phyloP scores from a whole-genome alignment of 306 rosid species.

The Vachellia pachyceras region DNA sequence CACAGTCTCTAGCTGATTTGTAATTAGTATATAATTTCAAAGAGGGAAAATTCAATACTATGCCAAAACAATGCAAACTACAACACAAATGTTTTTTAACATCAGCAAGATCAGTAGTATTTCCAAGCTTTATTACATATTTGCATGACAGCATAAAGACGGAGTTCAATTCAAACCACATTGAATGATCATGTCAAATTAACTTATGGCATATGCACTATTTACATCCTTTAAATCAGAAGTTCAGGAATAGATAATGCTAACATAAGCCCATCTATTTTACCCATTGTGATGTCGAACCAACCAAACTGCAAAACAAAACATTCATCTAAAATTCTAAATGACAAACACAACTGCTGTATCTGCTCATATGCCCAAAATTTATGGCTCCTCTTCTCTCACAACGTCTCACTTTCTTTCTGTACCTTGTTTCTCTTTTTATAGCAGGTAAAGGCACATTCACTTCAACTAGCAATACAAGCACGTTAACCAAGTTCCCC shows the following conservation, averaged over 20 bases:
- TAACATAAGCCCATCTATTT: not conserved
- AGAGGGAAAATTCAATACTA: not conserved
- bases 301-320: not conserved
- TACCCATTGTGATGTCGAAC: not conserved
- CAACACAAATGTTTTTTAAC: too few species aligned
- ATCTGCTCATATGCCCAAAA: constrained; percentile 3
- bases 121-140: not conserved
- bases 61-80: not conserved
- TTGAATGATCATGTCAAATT: not conserved
- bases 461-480: constrained; percentile 2
- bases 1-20: not conserved
- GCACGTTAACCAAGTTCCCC: constrained; percentile 22
- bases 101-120: not conserved
- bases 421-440: constrained; percentile 9
- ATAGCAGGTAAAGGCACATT: not conserved
- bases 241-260: not conserved
- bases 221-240: not conserved
- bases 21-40: not conserved
- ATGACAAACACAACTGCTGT: not conserved
- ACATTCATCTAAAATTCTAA: not conserved
- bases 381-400: not conserved
- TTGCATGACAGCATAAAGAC: not conserved
- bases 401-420: constrained; percentile 8
- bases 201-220: not conserved
- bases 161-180: not conserved